phyloP scores from a whole-genome alignment of 768 basidiomycete genomes.

The Neoboletus magnificus region DNA sequence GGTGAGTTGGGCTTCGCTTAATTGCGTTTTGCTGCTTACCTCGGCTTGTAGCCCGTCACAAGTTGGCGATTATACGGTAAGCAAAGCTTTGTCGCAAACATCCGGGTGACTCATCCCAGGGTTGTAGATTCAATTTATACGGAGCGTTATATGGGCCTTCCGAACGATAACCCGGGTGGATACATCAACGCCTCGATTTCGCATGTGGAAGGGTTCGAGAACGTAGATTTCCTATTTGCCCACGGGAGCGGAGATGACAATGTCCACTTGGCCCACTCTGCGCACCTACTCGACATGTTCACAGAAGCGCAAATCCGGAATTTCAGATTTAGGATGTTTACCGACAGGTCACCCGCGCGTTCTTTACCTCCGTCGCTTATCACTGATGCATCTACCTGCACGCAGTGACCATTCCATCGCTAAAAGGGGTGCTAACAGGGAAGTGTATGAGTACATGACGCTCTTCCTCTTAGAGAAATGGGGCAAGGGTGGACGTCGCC shows the following conservation, averaged over 20 bases:
- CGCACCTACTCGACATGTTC: constrained; percentile 90
- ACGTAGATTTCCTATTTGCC: constrained; percentile 77
- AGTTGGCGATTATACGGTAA: constrained; percentile 81
- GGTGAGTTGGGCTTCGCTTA: constrained; percentile 42
- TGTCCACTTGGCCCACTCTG: constrained; percentile 91
- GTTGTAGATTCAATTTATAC: constrained; percentile 88
- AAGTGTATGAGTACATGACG: constrained; percentile 85
- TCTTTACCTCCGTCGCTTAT: not conserved
- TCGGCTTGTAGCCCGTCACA: constrained; percentile 65
- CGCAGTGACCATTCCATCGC: constrained; percentile 76
- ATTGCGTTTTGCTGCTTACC: constrained; percentile 6
- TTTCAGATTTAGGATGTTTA: constrained; percentile 93
- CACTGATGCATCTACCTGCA: constrained; percentile 5
- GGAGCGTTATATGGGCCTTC: constrained; percentile 93
- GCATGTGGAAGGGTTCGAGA: constrained; percentile 81
- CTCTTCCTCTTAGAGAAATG: constrained; percentile 87
- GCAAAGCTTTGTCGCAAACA: constrained; percentile 11
- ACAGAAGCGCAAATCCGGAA: constrained; percentile 69
- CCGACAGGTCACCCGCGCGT: constrained; percentile 68
- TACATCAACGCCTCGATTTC: constrained; percentile 88
- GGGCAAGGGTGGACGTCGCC: constrained; percentile 74
- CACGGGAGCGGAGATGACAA: constrained; percentile 98
- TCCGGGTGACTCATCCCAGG: not conserved
- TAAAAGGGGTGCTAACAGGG: constrained; percentile 73
- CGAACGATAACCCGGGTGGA: constrained; percentile 74